Conservation (phyloP, 306 rosid species). For the Trichosanthes truncata region DNA sequence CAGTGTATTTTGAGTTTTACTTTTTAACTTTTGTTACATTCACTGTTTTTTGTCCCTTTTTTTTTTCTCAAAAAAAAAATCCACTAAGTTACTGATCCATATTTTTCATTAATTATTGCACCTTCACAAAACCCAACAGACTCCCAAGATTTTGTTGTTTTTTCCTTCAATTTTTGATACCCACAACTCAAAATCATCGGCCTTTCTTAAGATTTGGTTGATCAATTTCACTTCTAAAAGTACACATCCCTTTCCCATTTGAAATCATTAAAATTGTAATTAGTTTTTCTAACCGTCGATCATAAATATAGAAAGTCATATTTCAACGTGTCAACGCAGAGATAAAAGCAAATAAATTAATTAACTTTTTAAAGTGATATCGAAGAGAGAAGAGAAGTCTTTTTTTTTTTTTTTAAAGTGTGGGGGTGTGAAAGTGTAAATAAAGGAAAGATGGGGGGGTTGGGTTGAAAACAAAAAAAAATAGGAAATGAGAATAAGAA, state of each 20-base stretch:
- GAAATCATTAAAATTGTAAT: no score
- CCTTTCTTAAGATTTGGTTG: not conserved
- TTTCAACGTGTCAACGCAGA: no score
- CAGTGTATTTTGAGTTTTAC: not conserved
- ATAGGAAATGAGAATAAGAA: slow-evolving; percentile 25
- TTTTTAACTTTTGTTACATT: not conserved
- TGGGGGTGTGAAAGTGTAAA: not conserved
- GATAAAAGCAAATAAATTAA: no score
- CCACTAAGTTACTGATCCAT: not conserved
- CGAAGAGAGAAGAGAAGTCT: no score
- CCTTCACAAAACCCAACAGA: not conserved
- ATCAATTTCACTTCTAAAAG: not conserved
- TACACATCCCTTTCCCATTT: no score
- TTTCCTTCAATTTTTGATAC: not conserved
- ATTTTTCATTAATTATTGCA: not conserved
- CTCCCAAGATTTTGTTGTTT: not conserved
- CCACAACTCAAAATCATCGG: not conserved
- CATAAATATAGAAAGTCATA: no score
- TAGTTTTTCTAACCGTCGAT: no score
- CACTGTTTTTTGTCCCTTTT: not conserved
- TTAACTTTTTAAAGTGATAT: no score
- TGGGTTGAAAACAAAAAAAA: not conserved
- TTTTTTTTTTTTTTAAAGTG: no score
- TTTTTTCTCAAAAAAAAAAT: not conserved
- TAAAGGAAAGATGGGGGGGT: not conserved